Conservation (phyloP, 352 stramenopile genomes). For the Pythium brachiatum region DNA sequence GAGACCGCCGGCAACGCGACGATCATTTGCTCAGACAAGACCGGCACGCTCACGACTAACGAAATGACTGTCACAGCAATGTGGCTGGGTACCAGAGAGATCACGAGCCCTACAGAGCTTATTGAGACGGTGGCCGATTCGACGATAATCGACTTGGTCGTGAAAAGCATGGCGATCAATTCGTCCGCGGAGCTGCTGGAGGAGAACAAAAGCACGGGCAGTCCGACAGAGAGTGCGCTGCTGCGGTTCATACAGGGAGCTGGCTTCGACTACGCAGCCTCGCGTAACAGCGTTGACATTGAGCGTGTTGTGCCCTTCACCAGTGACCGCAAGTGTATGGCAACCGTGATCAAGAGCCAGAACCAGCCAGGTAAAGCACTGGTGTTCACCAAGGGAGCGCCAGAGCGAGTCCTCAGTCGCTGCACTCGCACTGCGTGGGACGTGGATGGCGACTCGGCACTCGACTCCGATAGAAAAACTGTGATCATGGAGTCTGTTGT, state of each 20-base stretch:
- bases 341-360: constrained; percentile 58
- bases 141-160: constrained; percentile 21
- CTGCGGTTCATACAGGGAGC: constrained; percentile 34
- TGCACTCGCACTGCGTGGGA: constrained; percentile 30
- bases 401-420: constrained; percentile 52
- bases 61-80: constrained; percentile 91
- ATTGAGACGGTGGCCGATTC: not conserved
- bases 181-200: constrained; percentile 77
- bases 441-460: not conserved
- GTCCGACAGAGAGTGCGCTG: constrained; percentile 49
- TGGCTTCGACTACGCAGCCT: constrained; percentile 31
- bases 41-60: constrained; percentile 95
- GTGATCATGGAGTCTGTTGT: constrained; percentile 41
- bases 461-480: constrained; percentile 13
- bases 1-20: constrained; percentile 97
- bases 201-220: constrained; percentile 32
- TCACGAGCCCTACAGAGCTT: constrained; percentile 14
- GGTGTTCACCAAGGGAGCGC: constrained; percentile 50
- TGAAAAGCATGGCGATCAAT: constrained; percentile 66
- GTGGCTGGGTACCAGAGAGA: constrained; percentile 28
- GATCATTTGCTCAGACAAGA: constrained; percentile 97
- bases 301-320: constrained; percentile 81
- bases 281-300: constrained; percentile 24
- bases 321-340: constrained; percentile 94
- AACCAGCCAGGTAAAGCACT: constrained; percentile 11